Percentiles rank a stretch among this genome's conserved stretches.
Conservation (phyloP, 2,329 filamentous ascomycete genomes). For the Sporothrix variecibatus region DNA sequence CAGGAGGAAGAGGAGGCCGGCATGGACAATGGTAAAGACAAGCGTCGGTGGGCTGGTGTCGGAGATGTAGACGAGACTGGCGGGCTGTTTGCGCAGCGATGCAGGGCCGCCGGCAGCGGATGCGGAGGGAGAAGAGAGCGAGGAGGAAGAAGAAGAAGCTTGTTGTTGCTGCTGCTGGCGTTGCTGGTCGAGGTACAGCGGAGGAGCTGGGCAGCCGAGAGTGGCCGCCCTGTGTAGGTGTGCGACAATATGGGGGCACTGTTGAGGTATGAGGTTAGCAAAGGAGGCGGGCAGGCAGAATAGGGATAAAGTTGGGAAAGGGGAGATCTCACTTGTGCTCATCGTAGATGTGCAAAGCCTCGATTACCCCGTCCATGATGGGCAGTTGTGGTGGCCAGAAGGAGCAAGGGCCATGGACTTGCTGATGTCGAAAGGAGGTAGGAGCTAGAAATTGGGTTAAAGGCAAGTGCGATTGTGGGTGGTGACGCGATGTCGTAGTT, state of each 20-base stretch:
- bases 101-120: background rate
- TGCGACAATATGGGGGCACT: constrained; percentile 87
- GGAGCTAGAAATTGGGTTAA: background rate
- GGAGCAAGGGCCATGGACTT: constrained; percentile 3
- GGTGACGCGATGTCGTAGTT: constrained; percentile 14
- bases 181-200: constrained; percentile 83
- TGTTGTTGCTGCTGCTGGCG: constrained; percentile 18
- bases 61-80: constrained; percentile 82
- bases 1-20: constrained; percentile 81
- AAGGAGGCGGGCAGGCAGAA: background rate
- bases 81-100: constrained; percentile 60
- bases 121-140: background rate
- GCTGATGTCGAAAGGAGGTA: background rate
- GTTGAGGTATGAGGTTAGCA: constrained; percentile 5
- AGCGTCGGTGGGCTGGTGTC: constrained; percentile 82
- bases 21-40: constrained; percentile 82
- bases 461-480: background rate
- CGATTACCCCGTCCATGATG: constrained; percentile 80
- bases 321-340: constrained; percentile 73
- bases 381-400: background rate
- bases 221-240: constrained; percentile 79
- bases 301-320: background rate
- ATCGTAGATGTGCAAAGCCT: constrained; percentile 96
- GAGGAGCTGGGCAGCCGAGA: constrained; percentile 73
- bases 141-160: background rate